Evolutionary conservation across 176 grass and related monocot genomes (phyloP).

Genomic region (Phyllostachys edulis): DNA sequence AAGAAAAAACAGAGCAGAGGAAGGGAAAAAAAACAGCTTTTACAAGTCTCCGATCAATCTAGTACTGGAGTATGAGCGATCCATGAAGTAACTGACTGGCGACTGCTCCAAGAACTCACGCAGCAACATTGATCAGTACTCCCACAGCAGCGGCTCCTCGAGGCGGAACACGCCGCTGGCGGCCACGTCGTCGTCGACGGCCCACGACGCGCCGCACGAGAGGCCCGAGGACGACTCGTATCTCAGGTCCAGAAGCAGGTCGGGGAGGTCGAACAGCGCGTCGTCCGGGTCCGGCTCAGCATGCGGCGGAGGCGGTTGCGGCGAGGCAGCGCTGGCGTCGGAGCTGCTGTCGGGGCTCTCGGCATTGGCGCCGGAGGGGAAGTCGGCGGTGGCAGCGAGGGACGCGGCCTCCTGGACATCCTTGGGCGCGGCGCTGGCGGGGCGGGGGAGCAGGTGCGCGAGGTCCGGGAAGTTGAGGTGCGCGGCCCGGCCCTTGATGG

Average conservation of each 20-base stretch:
- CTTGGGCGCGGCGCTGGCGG: conserved; percentile 40
- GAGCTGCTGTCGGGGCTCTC: conserved; percentile 29
- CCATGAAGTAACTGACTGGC: background rate
- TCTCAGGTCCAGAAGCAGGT: conserved; percentile 85
- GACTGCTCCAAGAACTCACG: background rate
- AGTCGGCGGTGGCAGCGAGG: conserved; percentile 41
- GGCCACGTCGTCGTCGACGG: conserved; percentile 41
- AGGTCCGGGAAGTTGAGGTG: conserved; percentile 63
- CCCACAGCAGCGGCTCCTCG: conserved; percentile 80
- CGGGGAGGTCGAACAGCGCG: conserved; percentile 75
- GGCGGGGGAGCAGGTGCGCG: conserved; percentile 51
- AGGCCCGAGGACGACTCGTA: conserved; percentile 44
- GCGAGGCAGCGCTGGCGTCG: conserved; percentile 5
- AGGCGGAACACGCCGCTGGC: conserved; percentile 53
- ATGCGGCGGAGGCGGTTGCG: background rate
- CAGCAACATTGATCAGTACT: conserved; percentile 46
- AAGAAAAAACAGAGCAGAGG: background rate
- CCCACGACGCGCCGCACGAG: conserved; percentile 40
- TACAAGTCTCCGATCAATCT: conserved; percentile 33
- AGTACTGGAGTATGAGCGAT: background rate
- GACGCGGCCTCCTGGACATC: conserved; percentile 62
- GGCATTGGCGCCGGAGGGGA: conserved; percentile 28
- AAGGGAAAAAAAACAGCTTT: background rate
- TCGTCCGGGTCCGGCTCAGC: conserved; percentile 40
- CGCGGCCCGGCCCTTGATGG: conserved; percentile 56